Percentiles rank a stretch among this genome's conserved stretches.
Conservation (phyloP, 2,329 filamentous ascomycete genomes). For the Balansia obtecta region DNA sequence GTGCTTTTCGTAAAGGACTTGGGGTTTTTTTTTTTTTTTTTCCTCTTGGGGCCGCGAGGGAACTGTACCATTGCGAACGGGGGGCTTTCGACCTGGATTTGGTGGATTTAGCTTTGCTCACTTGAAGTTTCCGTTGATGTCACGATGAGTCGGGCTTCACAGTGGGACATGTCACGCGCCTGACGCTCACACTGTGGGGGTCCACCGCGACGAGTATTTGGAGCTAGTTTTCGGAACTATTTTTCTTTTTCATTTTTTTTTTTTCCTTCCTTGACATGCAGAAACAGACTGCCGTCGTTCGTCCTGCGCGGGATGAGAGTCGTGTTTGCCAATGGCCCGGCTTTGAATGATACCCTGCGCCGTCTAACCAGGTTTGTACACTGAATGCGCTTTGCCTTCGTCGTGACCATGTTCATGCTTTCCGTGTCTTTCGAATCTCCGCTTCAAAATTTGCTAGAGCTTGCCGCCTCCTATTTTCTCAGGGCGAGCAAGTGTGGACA, state of each 20-base stretch:
- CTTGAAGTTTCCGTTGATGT: background rate
- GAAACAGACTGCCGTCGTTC: no score
- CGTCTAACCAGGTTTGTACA: background rate
- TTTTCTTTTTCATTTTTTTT: background rate
- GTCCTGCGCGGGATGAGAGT: no score
- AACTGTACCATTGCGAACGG: background rate
- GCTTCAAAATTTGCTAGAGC: slow-evolving; percentile 57
- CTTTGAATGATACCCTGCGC: no score
- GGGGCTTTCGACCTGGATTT: no score
- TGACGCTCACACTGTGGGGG: background rate
- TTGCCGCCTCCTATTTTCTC: slow-evolving; percentile 37
- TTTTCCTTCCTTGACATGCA: background rate
- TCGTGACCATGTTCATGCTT: background rate
- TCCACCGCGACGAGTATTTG: background rate
- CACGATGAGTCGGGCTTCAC: no score
- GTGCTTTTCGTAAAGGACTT: no score
- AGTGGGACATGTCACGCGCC: background rate
- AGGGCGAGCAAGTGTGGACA: slow-evolving; percentile 57
- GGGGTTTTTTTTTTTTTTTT: no score
- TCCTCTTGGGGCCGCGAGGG: background rate
- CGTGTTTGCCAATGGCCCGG: background rate
- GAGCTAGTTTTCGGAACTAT: background rate
- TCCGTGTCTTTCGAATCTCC: background rate
- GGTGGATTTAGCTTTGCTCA: no score
- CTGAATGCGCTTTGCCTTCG: background rate